Conservation (phyloP, 2,329 filamentous ascomycete species). For the Colletotrichum kahawae region DNA sequence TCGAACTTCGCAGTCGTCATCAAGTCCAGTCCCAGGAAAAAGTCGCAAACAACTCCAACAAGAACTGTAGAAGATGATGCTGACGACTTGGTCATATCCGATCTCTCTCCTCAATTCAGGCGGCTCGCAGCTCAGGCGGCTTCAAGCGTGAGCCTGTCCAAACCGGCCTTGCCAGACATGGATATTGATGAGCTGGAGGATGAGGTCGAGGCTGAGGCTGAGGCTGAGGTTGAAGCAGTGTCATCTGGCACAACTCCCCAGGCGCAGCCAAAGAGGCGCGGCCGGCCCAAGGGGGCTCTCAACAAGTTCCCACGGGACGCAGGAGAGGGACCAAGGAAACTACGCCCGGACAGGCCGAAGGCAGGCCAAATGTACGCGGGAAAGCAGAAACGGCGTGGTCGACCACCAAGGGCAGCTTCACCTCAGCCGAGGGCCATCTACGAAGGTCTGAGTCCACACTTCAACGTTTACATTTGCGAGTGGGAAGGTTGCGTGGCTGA, state of each 20-base stretch:
- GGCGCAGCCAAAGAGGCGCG: constrained; percentile 36
- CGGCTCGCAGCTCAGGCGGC: constrained; percentile 12
- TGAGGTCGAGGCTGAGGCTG: not conserved
- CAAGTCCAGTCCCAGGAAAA: not conserved
- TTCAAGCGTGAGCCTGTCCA: constrained; percentile 12
- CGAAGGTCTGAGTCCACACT: constrained; percentile 44
- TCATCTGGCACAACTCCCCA: not conserved
- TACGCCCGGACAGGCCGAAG: constrained; percentile 32
- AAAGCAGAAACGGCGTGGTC: constrained; percentile 49
- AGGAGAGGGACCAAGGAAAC: constrained; percentile 20
- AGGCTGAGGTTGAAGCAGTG: not conserved
- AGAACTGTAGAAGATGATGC: constrained; percentile 18
- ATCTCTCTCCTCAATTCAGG: constrained; percentile 24
- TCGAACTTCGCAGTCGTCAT: constrained; percentile 19
- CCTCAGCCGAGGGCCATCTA: constrained; percentile 48
- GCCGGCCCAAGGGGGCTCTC: constrained; percentile 51
- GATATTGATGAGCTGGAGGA: not conserved
- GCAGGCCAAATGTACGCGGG: constrained; percentile 17
- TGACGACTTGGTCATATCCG: constrained; percentile 23
- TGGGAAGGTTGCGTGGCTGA: constrained; percentile 65
- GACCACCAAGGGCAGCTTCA: constrained; percentile 43
- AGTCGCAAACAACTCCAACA: not conserved
- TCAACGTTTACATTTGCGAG: constrained; percentile 62
- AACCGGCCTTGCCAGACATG: constrained; percentile 6
- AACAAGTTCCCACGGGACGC: constrained; percentile 6